Base-by-base conservation (phyloP, 1,284 basidiomycete genomes). In the Cutaneotrichosporon cyanovorans region DNA sequence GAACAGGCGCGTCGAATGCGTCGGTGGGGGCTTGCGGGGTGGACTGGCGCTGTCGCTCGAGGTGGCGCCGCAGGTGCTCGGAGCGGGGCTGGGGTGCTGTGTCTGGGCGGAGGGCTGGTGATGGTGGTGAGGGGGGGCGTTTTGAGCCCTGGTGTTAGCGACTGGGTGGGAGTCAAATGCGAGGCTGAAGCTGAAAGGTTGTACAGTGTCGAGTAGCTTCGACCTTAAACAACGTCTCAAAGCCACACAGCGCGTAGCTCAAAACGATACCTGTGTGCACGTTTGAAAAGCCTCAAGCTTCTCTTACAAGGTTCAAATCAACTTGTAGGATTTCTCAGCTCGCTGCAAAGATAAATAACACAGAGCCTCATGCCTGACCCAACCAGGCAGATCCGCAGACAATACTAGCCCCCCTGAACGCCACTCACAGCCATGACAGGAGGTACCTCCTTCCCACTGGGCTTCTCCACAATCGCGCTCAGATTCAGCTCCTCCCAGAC, bases 341-440 rank as follows among this genome's bases (percentile, higher is more conserved):
- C n/a, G n/a, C n/a, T n/a, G n/a, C n/a, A n/a, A n/a, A n/a, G n/a
- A n/a, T n/a, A n/a, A n/a, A n/a, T n/a, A n/a, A n/a, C n/a, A n/a
- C n/a, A 31, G 9, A 15, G 30, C 15, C 10, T 31, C 30, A 15
- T 21, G 36, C 36, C 10, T 21, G 12, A n/a, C 15, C 28, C 22
- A 25, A 28, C 5, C 15, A 21, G n/a, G 25, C 25, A 28, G 25
- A 28, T n/a, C n/a, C n/a, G n/a, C n/a, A n/a, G n/a, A n/a, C n/a
- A n/a, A n/a, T n/a, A n/a, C n/a, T n/a, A n/a, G n/a, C n/a, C n/a
- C n/a, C n/a, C n/a, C 7, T 19, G 12, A 11, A 19, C 18, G 19
- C 12, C 11, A 67, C 66, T 58, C 48, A 68, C 67, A 23, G 68
- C 68, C 68, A 69, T 69, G 9, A 66, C 68, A 16, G 68, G 68